phyloP scores from a whole-genome alignment of 805 yeast genomes.

The Sugiyamaella marilandica region DNA sequence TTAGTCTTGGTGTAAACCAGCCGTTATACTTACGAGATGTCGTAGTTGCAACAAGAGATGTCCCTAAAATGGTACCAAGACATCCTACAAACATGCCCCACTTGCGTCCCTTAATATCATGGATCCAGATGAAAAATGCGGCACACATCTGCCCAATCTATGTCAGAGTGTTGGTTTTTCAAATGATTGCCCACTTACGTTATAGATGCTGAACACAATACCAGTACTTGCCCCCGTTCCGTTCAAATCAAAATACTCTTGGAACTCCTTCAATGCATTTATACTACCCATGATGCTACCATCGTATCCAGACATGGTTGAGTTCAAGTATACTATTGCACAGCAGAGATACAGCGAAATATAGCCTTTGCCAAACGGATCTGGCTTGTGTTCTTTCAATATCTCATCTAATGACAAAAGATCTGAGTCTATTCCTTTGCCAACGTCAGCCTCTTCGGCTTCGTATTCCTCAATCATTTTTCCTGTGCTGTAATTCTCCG shows the following conservation, averaged over 20 bases:
- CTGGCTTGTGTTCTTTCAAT: constrained; percentile 10
- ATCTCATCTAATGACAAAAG: constrained; percentile 10
- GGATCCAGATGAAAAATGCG: constrained; percentile 14
- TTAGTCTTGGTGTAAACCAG: constrained; percentile 43
- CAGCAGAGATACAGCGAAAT: constrained; percentile 12
- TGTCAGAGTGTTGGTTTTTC: neutral
- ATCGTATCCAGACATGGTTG: constrained; percentile 19
- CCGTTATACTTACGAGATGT: constrained; percentile 40
- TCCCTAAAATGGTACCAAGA: constrained; percentile 15
- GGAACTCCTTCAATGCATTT: constrained; percentile 17
- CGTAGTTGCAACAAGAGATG: constrained; percentile 13
- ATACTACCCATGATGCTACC: constrained; percentile 20
- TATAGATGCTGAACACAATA: constrained; percentile 17
- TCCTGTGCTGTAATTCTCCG: neutral
- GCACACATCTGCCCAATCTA: constrained; percentile 15
- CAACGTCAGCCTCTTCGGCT: neutral
- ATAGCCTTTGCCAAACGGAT: constrained; percentile 12
- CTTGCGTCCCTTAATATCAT: constrained; percentile 14
- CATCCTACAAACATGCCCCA: constrained; percentile 16
- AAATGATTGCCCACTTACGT: neutral
- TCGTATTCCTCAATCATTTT: neutral
- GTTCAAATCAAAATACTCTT: constrained; percentile 9
- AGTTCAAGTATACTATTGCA: constrained; percentile 10
- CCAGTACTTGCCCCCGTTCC: constrained; percentile 17
- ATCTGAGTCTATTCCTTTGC: neutral